Percentiles rank a stretch among this genome's conserved stretches.
Evolutionary conservation across 129 eudicot species (phyloP).

Genomic region (Chrysanthemum seticuspe): DNA sequence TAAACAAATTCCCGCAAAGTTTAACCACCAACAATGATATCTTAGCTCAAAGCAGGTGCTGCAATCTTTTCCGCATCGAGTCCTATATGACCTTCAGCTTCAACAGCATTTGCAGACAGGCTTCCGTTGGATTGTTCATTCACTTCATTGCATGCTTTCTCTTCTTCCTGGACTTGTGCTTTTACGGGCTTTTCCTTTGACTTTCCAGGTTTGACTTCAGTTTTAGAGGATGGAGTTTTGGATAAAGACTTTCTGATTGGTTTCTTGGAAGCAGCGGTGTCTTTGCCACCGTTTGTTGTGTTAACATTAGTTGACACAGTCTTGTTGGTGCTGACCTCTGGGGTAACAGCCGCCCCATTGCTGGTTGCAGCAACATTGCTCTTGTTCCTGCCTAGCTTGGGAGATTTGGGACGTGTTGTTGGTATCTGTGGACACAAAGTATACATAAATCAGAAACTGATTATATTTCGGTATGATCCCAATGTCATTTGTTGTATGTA

Average conservation of each 20-base stretch:
- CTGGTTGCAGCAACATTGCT: conserved; percentile 32
- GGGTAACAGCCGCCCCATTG: conserved; percentile 44
- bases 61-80: conserved; percentile 9
- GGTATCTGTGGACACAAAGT: conserved; percentile 55
- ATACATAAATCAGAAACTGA: conserved; percentile 2
- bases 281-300: conserved; percentile 26
- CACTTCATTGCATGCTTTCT: conserved; percentile 10
- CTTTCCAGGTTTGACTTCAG: conserved; percentile 45
- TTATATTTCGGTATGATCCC: not conserved
- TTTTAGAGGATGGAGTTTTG: conserved; percentile 35
- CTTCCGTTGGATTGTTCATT: conserved; percentile 30
- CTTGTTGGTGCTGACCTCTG: conserved; percentile 27
- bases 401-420: conserved; percentile 84
- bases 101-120: conserved; percentile 20
- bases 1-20: conserved; percentile 18
- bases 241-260: conserved; percentile 48
- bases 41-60: not conserved
- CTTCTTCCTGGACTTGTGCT: conserved; percentile 38
- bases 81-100: conserved; percentile 18
- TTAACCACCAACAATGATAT: conserved; percentile 26
- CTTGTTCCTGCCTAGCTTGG: conserved; percentile 91
- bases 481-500: not conserved
- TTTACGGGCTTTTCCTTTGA: conserved; percentile 38
- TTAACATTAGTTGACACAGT: conserved; percentile 28
- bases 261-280: conserved; percentile 42